Conservation (phyloP, 1,139 yeast species). For the Sugiyamaella grinbergsii region DNA sequence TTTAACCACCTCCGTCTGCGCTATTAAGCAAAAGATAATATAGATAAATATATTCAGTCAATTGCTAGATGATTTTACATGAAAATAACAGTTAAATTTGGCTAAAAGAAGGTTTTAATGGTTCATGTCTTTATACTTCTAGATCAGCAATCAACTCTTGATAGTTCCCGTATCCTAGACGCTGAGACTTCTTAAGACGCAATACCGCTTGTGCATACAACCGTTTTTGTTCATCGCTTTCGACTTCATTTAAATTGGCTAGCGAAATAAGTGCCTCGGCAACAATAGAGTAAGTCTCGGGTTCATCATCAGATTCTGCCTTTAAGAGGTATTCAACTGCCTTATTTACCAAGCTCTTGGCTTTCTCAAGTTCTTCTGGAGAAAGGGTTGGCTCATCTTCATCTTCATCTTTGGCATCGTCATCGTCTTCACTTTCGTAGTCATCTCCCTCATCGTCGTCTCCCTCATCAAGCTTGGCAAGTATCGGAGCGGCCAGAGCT, state of each 20-base stretch:
- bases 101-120: not conserved
- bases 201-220: conserved; percentile 64
- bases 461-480: conserved; percentile 40
- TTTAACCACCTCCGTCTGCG: too few species aligned
- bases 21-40: too few species aligned
- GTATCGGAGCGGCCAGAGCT: conserved; percentile 41
- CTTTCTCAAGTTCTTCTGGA: conserved; percentile 52
- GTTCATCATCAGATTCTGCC: conserved; percentile 72
- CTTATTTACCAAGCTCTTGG: conserved; percentile 52
- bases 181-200: conserved; percentile 40
- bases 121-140: conserved; percentile 17
- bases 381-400: conserved; percentile 49
- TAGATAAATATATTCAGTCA: too few species aligned
- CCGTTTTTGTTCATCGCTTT: conserved; percentile 63
- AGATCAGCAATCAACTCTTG: conserved; percentile 40
- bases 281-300: conserved; percentile 73
- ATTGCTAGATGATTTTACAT: too few species aligned
- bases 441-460: conserved; percentile 32
- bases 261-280: conserved; percentile 84
- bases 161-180: conserved; percentile 42
- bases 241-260: conserved; percentile 71
- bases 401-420: conserved; percentile 30
- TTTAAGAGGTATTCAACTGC: conserved; percentile 61
- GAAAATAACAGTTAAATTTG: not conserved
- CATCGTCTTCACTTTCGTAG: conserved; percentile 34